Conservation (phyloP, 2,329 filamentous ascomycete species). For the Cordyceps militaris region DNA sequence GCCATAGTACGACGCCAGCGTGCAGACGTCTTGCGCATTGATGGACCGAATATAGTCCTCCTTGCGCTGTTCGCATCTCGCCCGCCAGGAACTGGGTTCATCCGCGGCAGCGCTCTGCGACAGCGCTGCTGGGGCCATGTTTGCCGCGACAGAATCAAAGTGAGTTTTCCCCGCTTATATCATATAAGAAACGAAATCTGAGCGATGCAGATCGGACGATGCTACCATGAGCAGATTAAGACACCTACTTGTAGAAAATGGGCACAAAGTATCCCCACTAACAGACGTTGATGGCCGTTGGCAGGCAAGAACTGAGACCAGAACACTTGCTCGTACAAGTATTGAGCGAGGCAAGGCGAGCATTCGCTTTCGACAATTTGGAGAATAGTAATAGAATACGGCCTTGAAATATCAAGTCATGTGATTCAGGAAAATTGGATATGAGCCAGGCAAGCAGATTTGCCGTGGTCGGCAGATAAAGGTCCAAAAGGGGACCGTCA, state of each 20-base stretch:
- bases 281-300: not conserved
- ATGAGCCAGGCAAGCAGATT: not conserved
- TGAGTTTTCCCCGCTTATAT: not conserved
- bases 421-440: constrained; percentile 1
- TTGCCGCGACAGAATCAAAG: not conserved
- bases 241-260: not conserved
- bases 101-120: not conserved
- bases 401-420: constrained; percentile 1
- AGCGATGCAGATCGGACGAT: not conserved
- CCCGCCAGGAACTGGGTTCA: not conserved
- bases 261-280: not conserved
- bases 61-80: not conserved
- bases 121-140: not conserved
- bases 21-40: not conserved
- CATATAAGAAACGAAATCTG: not conserved
- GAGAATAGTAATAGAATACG: not conserved
- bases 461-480: not conserved
- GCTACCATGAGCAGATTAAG: not conserved
- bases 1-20: not conserved
- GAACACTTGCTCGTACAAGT: not conserved
- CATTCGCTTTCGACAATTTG: not conserved
- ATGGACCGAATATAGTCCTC: constrained; percentile 5
- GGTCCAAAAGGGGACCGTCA: not conserved
- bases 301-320: not conserved
- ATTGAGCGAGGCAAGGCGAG: not conserved